Evolutionary conservation across 1,284 basidiomycete genomes (phyloP), one percentile per base, ranked within the genome.

Genomic region (Malassezia brasiliensis): DNA sequence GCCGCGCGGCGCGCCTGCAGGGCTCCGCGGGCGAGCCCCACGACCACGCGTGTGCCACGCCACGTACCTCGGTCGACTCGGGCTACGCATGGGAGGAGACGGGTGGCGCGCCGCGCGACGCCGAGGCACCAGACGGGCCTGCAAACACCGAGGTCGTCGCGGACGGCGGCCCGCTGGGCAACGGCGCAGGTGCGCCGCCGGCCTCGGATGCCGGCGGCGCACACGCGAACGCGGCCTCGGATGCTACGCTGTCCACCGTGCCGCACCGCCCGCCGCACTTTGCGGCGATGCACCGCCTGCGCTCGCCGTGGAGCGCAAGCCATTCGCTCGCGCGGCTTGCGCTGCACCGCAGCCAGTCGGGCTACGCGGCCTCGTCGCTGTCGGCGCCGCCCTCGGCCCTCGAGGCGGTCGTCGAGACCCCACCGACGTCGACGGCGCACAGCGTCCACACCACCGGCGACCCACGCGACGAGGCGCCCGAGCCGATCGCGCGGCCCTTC

Each of bases 401-500:
- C 15, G 36, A 37, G 14, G n/a, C 15, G 3, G 25, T 28, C 25
- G 25, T 28, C 25, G 25, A 28, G 4, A 28, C 25, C 25, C 25
- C 25, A 3, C 25, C 25, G 25, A 28, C 25, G 25, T 28, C 25
- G 4, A 7, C 3, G 25, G 7, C 25, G 25, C 25, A 3, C 4
- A 28, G 25, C 25, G 25, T 28, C 25, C 25, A 28, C 25, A 28
- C 25, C 25, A 3, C 15, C 15, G 36, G 2, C 7, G n/a, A 17
- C n/a, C 15, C 36, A n/a, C 20, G 15, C 25, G 39, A 6, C 17
- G 30, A 12, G 2, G 45, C 30, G 25, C 47, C 28, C 8, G 40
- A 46, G 28, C 55, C 55, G 19, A 45, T 52, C 17, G 50, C 46
- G 10, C 55, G 55, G 4, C 55, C 55, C 19, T 52, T 57, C 17